Evolutionary conservation across 2,329 filamentous ascomycete genomes (phyloP), one percentile per base, ranked within the genome.

Genomic region (Botryotinia globosa): DNA sequence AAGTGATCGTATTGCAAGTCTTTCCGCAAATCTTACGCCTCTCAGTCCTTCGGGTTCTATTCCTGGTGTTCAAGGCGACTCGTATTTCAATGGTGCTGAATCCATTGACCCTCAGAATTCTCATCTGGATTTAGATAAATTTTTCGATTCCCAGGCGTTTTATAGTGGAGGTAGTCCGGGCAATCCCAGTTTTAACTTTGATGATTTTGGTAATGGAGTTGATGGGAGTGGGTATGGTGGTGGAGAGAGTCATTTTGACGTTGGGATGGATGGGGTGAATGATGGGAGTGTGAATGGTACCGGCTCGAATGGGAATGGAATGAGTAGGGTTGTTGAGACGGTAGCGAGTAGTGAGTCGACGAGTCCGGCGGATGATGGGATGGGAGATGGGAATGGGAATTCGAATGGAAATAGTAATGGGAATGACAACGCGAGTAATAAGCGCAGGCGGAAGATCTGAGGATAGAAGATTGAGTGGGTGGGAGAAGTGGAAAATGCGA

Each of bases 21-120:
- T 98, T 16, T 90, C 90, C 69, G 90, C 89, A 72, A 84, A 94
- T 25, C 86, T 98, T 12, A 90, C 92, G 10, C 94, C 94, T 0
- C 85, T 97, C 20, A 94, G 91, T 78, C 94, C 94, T 0, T 92
- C 89, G 0, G 94, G 93, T 7, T 87, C 88, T 25, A 92, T 97
- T 51, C 92, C 93, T 1, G 92, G 92, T 7, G 81, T 96, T 2
- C 85, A 87, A 4, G 81, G 79, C 16, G 77, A 78, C 42, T 75
- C 75, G 22, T 82, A 81, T 71, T 81, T 80, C 62, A 77, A 78
- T 29, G 79, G 78, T 3, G 62, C 74, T 34, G 75, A 75, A n/a
- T 45, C 48, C 80, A 81, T 75, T 82, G 83, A 77, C 78, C 83
- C 73, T 73, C 79, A 51, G 77, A 37, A 67, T 45, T 48, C 65